These are phyloP conservation scores for Botrytis paeoniae DNA, from an alignment of 2,329 filamentous ascomycete species.

Conservation along the genomic window DNA sequence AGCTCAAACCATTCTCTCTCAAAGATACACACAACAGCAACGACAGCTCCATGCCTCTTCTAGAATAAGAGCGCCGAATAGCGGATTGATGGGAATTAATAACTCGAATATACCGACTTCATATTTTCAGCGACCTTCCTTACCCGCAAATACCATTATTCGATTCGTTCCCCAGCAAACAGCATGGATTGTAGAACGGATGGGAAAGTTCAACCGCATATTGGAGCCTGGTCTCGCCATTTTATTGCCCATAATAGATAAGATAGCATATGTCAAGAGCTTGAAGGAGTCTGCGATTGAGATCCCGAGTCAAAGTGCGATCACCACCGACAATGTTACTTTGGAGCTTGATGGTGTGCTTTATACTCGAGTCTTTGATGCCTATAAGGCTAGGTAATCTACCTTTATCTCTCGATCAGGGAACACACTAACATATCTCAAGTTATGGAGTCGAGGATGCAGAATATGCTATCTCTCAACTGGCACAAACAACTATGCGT, in stretches of 20 bases:
- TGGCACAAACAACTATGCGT: slow-evolving; percentile 98
- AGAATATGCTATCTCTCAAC: slow-evolving; percentile 96
- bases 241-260: slow-evolving; percentile 84
- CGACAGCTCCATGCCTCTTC: slow-evolving; percentile 33
- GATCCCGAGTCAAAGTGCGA: slow-evolving; percentile 95
- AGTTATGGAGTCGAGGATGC: slow-evolving; percentile 98
- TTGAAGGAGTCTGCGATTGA: slow-evolving; percentile 95
- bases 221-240: slow-evolving; percentile 88
- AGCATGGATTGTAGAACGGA: slow-evolving; percentile 98
- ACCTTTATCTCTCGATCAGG: neutral
- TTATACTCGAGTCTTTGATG: slow-evolving; percentile 94
- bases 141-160: slow-evolving; percentile 91
- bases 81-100: slow-evolving; percentile 33
- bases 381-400: slow-evolving; percentile 87
- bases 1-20: slow-evolving; percentile 27
- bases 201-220: slow-evolving; percentile 96
- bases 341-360: slow-evolving; percentile 93
- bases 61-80: slow-evolving; percentile 31
- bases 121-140: slow-evolving; percentile 73
- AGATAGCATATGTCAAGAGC: slow-evolving; percentile 96
- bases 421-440: slow-evolving; percentile 14
- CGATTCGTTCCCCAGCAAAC: slow-evolving; percentile 99
- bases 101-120: slow-evolving; percentile 54
- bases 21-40: slow-evolving; percentile 28
- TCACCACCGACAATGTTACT: slow-evolving; percentile 97